A percentile compares a stretch with the other conserved stretches of the same genome.
These are phyloP conservation scores for Colletotrichum euphorbiae DNA, from an alignment of 2,329 filamentous ascomycete genomes.

Conservation along the genomic window DNA sequence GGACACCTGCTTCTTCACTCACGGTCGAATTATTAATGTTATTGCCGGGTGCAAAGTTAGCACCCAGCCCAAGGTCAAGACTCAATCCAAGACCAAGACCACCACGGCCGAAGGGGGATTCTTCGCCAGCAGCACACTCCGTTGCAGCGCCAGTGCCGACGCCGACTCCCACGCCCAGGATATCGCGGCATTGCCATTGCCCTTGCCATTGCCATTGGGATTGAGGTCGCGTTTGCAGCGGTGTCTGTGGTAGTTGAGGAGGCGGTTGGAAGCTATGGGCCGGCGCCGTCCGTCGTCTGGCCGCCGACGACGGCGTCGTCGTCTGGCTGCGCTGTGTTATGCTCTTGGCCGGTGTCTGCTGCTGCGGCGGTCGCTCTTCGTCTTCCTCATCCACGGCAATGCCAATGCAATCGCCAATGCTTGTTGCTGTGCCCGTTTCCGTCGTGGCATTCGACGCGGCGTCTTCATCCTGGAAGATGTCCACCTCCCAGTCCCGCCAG, in stretches of 20 bases:
- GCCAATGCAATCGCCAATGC: slow-evolving; percentile 33
- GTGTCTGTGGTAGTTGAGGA: slow-evolving; percentile 20
- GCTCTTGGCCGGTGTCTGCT: neutral
- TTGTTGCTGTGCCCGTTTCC: slow-evolving; percentile 37
- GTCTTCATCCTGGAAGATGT: slow-evolving; percentile 37
- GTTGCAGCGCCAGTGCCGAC: neutral
- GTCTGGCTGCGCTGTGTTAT: neutral
- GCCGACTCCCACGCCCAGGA: slow-evolving; percentile 1
- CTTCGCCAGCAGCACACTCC: neutral
- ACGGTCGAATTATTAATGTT: neutral
- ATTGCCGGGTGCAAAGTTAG: neutral
- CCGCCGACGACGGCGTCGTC: slow-evolving; percentile 20
- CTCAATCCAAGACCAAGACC: neutral
- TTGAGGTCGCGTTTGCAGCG: slow-evolving; percentile 23
- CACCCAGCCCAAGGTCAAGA: neutral
- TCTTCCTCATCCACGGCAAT: slow-evolving; percentile 33
- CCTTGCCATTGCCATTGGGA: slow-evolving; percentile 21
- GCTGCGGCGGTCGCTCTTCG: neutral
- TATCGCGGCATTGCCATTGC: slow-evolving; percentile 24
- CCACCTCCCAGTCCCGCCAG: slow-evolving; percentile 39
- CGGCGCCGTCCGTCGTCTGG: slow-evolving; percentile 31
- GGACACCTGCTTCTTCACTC: slow-evolving; percentile 1
- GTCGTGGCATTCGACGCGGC: slow-evolving; percentile 37
- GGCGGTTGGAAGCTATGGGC: slow-evolving; percentile 1
- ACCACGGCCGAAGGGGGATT: slow-evolving; percentile 10